Evolutionary conservation across 768 basidiomycete genomes (phyloP), one percentile per base, ranked within the genome.

Genomic region (Boletus vinaceobasis): DNA sequence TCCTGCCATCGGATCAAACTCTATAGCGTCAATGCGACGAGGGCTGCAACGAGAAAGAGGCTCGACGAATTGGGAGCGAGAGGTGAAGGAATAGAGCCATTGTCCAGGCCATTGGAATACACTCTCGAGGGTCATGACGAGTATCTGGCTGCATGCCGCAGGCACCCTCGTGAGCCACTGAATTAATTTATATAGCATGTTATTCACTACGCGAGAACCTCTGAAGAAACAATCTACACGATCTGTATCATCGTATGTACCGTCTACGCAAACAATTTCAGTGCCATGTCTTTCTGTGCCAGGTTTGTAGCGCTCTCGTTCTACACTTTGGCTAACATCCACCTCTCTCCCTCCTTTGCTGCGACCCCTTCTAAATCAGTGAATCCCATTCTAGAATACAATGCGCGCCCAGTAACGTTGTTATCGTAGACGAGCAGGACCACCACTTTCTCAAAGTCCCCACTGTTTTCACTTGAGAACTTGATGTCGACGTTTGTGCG

Each of bases 1-100:
- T 80, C 79, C 1, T 74, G 70, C 53, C 80, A 82, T 52, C 76
- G 80, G 27, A 77, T 83, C 71, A 80, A 80, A 63, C 43, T 83
- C 2, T 81, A 79, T 67, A 79, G 78, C 59, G 77, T 83, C 52
- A 81, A 81, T 63, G 72, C 55, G 46, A 64, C 74, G 3, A 69
- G 64, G 44, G 73, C 75, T 1, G 74, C 70, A 15, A 81, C 81
- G 3, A 73, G 71, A n/a, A 59, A 62, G 52, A 72, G 80, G 27
- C 65, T 82, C 29, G 69, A 67, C 43, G 70, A 74, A 44, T 67
- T 80, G 35, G 72, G 74, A 42, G 69, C 61, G 2, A 69, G 68
- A 27, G 77, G 77, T 5, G 58, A 74, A 44, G 61, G 64, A 23
- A 72, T 61, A n/a, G 55, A 61, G 14, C 51, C 45, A 17, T 50